A percentile compares a stretch with the other conserved stretches of the same genome.
Evolutionary conservation across 2,329 filamentous ascomycete genomes (phyloP).

Genomic region (Sporothrix mexicana): DNA sequence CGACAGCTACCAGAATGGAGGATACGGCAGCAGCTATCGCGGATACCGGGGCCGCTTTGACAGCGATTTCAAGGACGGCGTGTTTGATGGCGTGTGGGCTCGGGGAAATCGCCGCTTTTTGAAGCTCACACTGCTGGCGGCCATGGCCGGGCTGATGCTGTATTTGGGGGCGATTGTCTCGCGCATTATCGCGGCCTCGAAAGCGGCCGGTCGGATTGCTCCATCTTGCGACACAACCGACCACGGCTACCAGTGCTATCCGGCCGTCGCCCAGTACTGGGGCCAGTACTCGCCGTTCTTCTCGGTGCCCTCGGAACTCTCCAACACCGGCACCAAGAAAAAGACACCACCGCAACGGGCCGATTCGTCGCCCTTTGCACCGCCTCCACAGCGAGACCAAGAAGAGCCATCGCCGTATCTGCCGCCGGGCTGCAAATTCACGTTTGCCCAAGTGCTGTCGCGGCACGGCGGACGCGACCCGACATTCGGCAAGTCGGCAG

Average conservation of each 20-base stretch:
- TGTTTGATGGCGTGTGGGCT: slow-evolving; percentile 32
- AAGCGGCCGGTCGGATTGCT: background rate
- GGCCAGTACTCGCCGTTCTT: slow-evolving; percentile 90
- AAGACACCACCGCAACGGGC: background rate
- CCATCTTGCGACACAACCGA: slow-evolving; percentile 58
- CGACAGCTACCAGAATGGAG: slow-evolving; percentile 2
- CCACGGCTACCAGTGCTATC: slow-evolving; percentile 67
- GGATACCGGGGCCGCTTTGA: background rate
- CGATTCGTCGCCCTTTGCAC: slow-evolving; percentile 20
- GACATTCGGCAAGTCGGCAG: slow-evolving; percentile 67
- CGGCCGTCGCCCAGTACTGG: slow-evolving; percentile 71
- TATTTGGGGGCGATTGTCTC: slow-evolving; percentile 38
- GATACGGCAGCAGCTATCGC: too few species aligned
- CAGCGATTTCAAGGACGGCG: slow-evolving; percentile 27
- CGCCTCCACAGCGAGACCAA: background rate
- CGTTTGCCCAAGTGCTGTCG: slow-evolving; percentile 80
- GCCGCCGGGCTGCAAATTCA: slow-evolving; percentile 73
- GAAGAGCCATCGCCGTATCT: slow-evolving; percentile 42
- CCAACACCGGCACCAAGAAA: background rate
- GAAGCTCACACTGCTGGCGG: slow-evolving; percentile 39
- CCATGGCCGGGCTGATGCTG: slow-evolving; percentile 29
- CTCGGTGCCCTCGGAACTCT: slow-evolving; percentile 64
- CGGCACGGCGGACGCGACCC: slow-evolving; percentile 86
- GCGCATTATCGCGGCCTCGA: slow-evolving; percentile 35
- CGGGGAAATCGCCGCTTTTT: slow-evolving; percentile 36